These are phyloP conservation scores for Vigna angularis DNA, from an alignment of 306 rosid genomes.

Conservation along the genomic window DNA sequence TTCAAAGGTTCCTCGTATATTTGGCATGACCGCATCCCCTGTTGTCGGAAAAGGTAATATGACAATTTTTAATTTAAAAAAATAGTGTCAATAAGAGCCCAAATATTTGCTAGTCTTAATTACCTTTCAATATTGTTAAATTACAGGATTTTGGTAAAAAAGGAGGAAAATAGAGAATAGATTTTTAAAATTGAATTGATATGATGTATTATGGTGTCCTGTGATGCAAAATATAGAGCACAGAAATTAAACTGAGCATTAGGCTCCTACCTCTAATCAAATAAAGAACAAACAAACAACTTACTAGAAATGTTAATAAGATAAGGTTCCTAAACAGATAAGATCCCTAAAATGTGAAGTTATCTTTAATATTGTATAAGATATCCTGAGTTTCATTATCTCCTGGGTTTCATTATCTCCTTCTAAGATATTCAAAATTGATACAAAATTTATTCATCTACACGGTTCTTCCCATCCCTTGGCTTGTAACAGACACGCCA, in stretches of 20 bases:
- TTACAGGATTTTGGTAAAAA: not conserved
- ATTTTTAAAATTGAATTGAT: conserved; percentile 11
- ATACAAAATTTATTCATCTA: no score
- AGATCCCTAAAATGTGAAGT: not conserved
- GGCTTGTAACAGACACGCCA: no score
- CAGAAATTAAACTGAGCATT: not conserved
- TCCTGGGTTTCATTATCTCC: not conserved
- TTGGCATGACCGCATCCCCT: conserved; percentile 99
- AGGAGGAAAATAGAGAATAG: not conserved
- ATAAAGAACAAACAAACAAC: not conserved
- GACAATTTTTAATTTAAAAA: conserved; percentile 26
- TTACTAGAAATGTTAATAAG: no score
- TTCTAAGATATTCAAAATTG: no score
- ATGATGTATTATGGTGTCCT: conserved; percentile 2
- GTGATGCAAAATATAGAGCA: not conserved
- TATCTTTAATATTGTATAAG: not conserved
- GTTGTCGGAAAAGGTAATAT: conserved; percentile 90
- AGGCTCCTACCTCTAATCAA: not conserved
- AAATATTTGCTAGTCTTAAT: conserved; percentile 2
- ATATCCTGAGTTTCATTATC: not conserved
- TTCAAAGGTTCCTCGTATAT: conserved; percentile 78
- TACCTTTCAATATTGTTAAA: conserved; percentile 25
- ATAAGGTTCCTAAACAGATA: not conserved
- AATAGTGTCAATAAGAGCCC: not conserved
- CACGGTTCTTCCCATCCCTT: no score